phyloP scores from a whole-genome alignment of 106 monocot species.

The Allium fistulosum region DNA sequence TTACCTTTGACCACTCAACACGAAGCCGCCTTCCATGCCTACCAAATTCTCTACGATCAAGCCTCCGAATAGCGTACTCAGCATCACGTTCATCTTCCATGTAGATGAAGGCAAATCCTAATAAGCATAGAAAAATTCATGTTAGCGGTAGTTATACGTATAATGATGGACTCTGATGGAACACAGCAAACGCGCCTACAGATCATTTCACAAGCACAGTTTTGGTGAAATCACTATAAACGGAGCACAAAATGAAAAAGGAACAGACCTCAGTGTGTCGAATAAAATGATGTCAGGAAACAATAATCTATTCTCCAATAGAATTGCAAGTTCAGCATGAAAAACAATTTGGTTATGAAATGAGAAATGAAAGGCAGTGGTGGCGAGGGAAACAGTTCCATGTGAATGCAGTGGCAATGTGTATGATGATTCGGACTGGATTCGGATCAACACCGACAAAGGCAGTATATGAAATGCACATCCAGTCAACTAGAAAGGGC shows the following conservation, averaged over 20 bases:
- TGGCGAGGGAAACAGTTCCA: constrained; percentile 46
- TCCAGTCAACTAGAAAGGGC: constrained; percentile 66
- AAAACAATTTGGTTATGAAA: constrained; percentile 47
- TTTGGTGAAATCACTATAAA: constrained; percentile 31
- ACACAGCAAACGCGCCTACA: constrained; percentile 10
- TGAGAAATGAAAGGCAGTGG: constrained; percentile 56
- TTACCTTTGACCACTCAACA: constrained; percentile 96
- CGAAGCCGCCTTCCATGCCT: constrained; percentile 80
- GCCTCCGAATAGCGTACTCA: constrained; percentile 83
- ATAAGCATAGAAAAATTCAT: neutral
- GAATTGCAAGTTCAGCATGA: constrained; percentile 39
- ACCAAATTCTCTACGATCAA: constrained; percentile 87
- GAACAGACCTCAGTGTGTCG: constrained; percentile 75
- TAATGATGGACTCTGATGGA: constrained; percentile 5
- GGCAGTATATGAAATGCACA: constrained; percentile 56
- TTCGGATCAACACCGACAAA: constrained; percentile 46
- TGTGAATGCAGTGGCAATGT: constrained; percentile 54
- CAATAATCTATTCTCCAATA: constrained; percentile 60
- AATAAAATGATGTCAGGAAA: constrained; percentile 68
- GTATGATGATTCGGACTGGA: constrained; percentile 44
- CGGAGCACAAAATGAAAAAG: constrained; percentile 37
- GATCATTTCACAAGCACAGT: constrained; percentile 10
- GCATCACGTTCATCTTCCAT: constrained; percentile 99
- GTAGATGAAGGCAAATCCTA: constrained; percentile 98
- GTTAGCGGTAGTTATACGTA: neutral